phyloP scores from a whole-genome alignment of 768 basidiomycete species.

The Suillus ampliporus region DNA sequence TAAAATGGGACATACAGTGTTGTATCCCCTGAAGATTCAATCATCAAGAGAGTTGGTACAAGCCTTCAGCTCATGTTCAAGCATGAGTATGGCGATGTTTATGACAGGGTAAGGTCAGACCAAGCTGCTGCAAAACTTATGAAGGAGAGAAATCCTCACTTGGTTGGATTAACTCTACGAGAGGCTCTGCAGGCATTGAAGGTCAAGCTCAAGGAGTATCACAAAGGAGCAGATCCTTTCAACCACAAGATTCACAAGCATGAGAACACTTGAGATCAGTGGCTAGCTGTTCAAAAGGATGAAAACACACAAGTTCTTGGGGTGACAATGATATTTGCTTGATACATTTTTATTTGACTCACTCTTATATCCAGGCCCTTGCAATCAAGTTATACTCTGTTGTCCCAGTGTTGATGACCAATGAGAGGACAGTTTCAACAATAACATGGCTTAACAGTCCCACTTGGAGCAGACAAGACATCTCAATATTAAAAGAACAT shows the following conservation, averaged over 20 bases:
- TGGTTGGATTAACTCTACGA: slow-evolving; percentile 5
- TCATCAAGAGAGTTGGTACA: slow-evolving; percentile 19
- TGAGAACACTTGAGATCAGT: slow-evolving; percentile 4
- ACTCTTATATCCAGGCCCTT: slow-evolving; percentile 10
- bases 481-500: slow-evolving; percentile 13
- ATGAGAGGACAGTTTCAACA: slow-evolving; percentile 17
- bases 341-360: background rate
- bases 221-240: slow-evolving; percentile 10
- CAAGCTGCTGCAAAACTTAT: slow-evolving; percentile 2
- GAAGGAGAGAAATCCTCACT: slow-evolving; percentile 6
- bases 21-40: no score
- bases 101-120: background rate
- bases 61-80: slow-evolving; percentile 9
- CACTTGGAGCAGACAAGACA: background rate
- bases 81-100: slow-evolving; percentile 12
- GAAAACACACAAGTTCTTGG: slow-evolving; percentile 8
- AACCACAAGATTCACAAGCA: background rate
- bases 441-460: slow-evolving; percentile 19
- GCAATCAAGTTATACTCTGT: slow-evolving; percentile 12
- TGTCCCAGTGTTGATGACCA: slow-evolving; percentile 10
- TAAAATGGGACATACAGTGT: no score
- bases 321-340: background rate
- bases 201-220: slow-evolving; percentile 14
- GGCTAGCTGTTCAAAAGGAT: slow-evolving; percentile 10
- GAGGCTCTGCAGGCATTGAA: slow-evolving; percentile 7